phyloP scores from a whole-genome alignment of 2,329 filamentous ascomycete genomes.

The Penicillium sp. region DNA sequence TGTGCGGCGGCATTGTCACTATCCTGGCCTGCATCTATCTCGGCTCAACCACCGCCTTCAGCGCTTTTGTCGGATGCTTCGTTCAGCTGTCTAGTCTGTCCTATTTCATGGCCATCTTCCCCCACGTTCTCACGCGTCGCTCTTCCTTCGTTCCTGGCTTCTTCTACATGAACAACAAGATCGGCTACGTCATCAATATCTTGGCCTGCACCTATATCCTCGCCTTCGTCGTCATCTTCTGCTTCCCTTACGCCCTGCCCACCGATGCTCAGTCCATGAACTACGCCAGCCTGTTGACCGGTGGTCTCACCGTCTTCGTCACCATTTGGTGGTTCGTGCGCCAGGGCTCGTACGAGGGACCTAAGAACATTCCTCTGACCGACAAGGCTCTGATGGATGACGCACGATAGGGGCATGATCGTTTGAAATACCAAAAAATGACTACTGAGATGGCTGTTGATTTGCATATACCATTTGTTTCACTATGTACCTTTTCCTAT shows the following conservation, averaged over 20 bases:
- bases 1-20: slow-evolving; percentile 53
- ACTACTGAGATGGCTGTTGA: background rate
- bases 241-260: slow-evolving; percentile 54
- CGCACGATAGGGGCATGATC: slow-evolving; percentile 22
- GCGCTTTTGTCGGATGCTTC: slow-evolving; percentile 58
- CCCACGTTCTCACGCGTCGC: slow-evolving; percentile 52
- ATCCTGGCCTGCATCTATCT: slow-evolving; percentile 57
- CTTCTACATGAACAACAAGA: slow-evolving; percentile 52
- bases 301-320: slow-evolving; percentile 52
- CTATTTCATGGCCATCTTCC: slow-evolving; percentile 53
- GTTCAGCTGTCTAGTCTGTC: slow-evolving; percentile 57
- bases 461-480: slow-evolving; percentile 19
- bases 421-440: background rate
- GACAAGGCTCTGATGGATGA: slow-evolving; percentile 34
- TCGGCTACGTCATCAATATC: slow-evolving; percentile 52
- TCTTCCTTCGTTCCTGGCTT: slow-evolving; percentile 52
- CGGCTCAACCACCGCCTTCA: slow-evolving; percentile 55
- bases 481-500: slow-evolving; percentile 5
- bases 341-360: slow-evolving; percentile 35
- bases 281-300: slow-evolving; percentile 53
- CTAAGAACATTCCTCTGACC: slow-evolving; percentile 35
- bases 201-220: slow-evolving; percentile 53
- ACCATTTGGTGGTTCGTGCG: slow-evolving; percentile 46
- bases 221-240: slow-evolving; percentile 59
- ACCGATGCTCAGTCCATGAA: slow-evolving; percentile 52